Percentiles rank a stretch among this genome's conserved stretches.
phyloP scores from a whole-genome alignment of 108 stramenopile genomes.

The Cyclotella baltica region DNA sequence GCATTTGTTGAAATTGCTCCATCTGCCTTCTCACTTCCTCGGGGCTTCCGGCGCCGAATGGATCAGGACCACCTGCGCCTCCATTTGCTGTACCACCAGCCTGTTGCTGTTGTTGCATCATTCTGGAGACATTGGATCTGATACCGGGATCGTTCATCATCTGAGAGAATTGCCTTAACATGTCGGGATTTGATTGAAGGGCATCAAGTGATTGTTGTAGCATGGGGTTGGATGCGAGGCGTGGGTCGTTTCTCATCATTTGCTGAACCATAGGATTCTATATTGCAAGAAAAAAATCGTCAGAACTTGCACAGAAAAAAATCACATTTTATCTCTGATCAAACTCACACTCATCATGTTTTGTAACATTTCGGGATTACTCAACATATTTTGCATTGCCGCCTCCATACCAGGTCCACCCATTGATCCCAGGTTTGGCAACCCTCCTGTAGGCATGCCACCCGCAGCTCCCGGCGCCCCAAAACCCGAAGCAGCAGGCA shows the following conservation, averaged over 20 bases:
- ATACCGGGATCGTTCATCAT: conserved; percentile 70
- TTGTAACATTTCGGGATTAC: conserved; percentile 67
- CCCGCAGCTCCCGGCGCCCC: neutral
- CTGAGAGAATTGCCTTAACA: conserved; percentile 67
- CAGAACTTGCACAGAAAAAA: neutral
- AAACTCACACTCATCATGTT: conserved; percentile 70
- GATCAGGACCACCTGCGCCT: conserved; percentile 17
- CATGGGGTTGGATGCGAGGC: conserved; percentile 69
- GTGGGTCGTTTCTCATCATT: conserved; percentile 83
- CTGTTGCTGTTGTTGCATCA: conserved; percentile 50
- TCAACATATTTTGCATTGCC: conserved; percentile 62
- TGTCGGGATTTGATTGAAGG: conserved; percentile 71
- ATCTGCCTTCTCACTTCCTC: conserved; percentile 53
- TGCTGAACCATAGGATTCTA: conserved; percentile 84
- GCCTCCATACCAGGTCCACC: conserved; percentile 45
- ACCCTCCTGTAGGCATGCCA: conserved; percentile 1
- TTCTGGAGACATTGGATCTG: conserved; percentile 49
- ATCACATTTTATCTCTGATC: neutral
- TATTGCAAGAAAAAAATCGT: neutral
- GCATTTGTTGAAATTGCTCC: conserved; percentile 39
- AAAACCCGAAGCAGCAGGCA: conserved; percentile 4
- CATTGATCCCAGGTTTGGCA: conserved; percentile 30
- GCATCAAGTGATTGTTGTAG: conserved; percentile 61
- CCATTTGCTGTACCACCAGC: neutral
- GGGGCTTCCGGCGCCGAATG: conserved; percentile 26